phyloP scores from a whole-genome alignment of 164 flowering plant species.

The Sextonia rubra region DNA sequence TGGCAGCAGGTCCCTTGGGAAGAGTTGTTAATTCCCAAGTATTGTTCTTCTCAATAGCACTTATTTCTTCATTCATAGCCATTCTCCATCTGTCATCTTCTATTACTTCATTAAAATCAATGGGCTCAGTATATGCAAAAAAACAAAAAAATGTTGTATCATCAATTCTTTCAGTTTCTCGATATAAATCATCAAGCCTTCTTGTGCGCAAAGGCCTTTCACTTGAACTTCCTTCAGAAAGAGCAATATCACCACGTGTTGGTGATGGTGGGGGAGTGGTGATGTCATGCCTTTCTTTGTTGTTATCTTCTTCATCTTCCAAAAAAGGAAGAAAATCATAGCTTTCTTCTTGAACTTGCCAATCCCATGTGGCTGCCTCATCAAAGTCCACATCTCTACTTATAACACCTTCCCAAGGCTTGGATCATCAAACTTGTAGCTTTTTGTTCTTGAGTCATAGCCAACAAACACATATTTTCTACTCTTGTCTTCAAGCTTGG shows the following conservation, averaged over 20 bases:
- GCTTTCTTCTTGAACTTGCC: not conserved
- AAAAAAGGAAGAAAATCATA: not conserved
- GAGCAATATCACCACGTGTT: no score
- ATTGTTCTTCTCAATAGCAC: no score
- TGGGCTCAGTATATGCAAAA: not conserved
- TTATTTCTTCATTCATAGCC: no score
- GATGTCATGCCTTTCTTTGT: no score
- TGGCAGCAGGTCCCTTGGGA: no score
- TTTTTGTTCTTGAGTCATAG: not conserved
- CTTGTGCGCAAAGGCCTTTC: no score
- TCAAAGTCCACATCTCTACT: constrained; percentile 2
- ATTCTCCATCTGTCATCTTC: not conserved
- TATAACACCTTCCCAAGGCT: not conserved
- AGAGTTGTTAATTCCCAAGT: no score
- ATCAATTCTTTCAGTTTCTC: no score
- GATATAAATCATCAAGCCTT: no score
- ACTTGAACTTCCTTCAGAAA: no score
- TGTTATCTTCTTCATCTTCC: no score
- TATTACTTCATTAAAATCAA: not conserved
- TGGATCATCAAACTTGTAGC: not conserved
- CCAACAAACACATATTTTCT: constrained; percentile 2
- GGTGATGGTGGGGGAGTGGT: no score
- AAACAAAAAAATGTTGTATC: not conserved
- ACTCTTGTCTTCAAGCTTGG: constrained; percentile 12
- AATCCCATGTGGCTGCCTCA: constrained; percentile 9